These are phyloP conservation scores for Limnomonas spitsbergensis DNA, from an alignment of 139 green algal species.

Conservation along the genomic window DNA sequence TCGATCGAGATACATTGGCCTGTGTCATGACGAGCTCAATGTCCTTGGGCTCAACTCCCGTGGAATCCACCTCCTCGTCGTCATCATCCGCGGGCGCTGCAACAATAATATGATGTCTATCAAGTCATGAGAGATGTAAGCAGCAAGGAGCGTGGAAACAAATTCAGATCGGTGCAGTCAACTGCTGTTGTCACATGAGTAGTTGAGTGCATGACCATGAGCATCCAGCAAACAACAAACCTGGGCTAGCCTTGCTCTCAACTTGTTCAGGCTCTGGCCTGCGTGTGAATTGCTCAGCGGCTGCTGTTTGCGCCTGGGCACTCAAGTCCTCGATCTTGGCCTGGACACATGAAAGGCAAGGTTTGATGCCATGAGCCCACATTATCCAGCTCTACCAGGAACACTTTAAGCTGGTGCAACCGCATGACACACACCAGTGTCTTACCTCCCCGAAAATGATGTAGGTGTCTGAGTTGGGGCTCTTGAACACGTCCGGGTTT, in stretches of 20 bases:
- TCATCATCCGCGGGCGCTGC: slow-evolving; percentile 59
- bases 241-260: slow-evolving; percentile 14
- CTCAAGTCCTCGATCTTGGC: slow-evolving; percentile 95
- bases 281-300: slow-evolving; percentile 83
- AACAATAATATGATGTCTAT: too few relatives aligned
- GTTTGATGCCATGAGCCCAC: too few relatives aligned
- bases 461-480: slow-evolving; percentile 92
- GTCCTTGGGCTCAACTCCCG: slow-evolving; percentile 95
- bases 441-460: slow-evolving; percentile 96
- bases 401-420: too few relatives aligned
- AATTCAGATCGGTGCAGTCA: too few relatives aligned
- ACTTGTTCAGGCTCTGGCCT: slow-evolving; percentile 29
- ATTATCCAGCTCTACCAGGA: too few relatives aligned
- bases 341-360: too few relatives aligned
- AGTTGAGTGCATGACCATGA: too few relatives aligned
- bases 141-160: too few relatives aligned
- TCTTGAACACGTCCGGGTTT: slow-evolving; percentile 96
- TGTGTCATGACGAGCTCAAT: slow-evolving; percentile 98
- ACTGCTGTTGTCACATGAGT: too few relatives aligned
- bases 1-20: slow-evolving; percentile 81
- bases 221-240: too few relatives aligned
- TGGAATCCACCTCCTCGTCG: slow-evolving; percentile 90
- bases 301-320: slow-evolving; percentile 71
- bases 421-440: too few relatives aligned
- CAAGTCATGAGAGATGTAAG: too few relatives aligned